A percentile compares a stretch with the other conserved stretches of the same genome.
Conservation (phyloP, 257 asterid species). For the Jaltomata sinuosa region DNA sequence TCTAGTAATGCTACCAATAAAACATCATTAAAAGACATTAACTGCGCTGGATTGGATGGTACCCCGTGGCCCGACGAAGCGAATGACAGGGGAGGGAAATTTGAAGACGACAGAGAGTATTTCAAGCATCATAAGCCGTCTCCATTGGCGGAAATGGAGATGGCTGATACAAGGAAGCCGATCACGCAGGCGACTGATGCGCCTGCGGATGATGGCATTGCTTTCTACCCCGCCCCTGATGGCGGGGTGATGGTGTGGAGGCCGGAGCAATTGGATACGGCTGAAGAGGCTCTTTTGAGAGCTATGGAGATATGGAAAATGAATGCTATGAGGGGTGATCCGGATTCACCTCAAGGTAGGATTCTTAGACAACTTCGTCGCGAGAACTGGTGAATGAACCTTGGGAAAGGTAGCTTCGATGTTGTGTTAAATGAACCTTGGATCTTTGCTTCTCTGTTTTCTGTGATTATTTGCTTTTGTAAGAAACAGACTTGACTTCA, state of each 20-base stretch:
- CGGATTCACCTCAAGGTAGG: slow-evolving; percentile 82
- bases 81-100: slow-evolving; percentile 10
- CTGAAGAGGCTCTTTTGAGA: slow-evolving; percentile 61
- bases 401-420: too few relatives aligned
- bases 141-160: slow-evolving; percentile 55
- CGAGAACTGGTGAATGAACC: slow-evolving; percentile 41
- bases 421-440: too few relatives aligned
- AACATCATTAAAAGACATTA: slow-evolving; percentile 6
- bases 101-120: slow-evolving; percentile 38
- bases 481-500: background rate
- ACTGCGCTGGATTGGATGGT: slow-evolving; percentile 45
- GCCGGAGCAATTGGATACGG: slow-evolving; percentile 76
- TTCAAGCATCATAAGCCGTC: slow-evolving; percentile 61
- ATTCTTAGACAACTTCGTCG: slow-evolving; percentile 61
- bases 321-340: slow-evolving; percentile 68
- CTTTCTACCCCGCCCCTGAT: slow-evolving; percentile 8
- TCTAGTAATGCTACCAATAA: background rate
- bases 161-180: slow-evolving; percentile 65
- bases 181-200: slow-evolving; percentile 48
- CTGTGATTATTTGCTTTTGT: background rate
- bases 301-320: slow-evolving; percentile 46
- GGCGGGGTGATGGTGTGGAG: slow-evolving; percentile 32
- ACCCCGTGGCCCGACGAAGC: slow-evolving; percentile 54
- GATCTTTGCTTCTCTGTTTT: background rate
- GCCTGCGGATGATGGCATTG: background rate